Evolutionary conservation across 192 early-diverging fungal genomes (phyloP).

Genomic region (Umbelopsis sp.): DNA sequence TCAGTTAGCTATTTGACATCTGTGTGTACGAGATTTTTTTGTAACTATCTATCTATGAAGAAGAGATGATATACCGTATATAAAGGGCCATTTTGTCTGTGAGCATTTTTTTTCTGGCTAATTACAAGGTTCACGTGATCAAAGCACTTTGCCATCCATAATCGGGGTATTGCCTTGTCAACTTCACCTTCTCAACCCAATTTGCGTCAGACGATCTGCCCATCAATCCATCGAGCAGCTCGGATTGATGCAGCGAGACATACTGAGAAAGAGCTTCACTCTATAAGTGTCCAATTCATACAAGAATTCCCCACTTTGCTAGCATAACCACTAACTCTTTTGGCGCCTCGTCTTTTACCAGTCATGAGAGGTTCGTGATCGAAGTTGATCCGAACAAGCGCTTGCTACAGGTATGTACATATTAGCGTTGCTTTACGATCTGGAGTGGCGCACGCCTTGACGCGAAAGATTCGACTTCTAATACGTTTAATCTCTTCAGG

Average conservation of each 20-base stretch:
- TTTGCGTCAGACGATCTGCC: constrained; percentile 12
- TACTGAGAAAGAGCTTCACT: constrained; percentile 34
- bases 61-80: no score
- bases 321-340: constrained; percentile 8
- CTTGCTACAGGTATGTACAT: constrained; percentile 45
- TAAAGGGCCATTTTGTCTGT: no score
- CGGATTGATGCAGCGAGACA: constrained; percentile 33
- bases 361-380: constrained; percentile 56
- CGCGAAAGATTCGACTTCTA: neutral
- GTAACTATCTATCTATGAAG: no score
- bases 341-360: constrained; percentile 38
- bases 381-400: constrained; percentile 51
- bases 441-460: neutral
- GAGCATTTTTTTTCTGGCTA: no score
- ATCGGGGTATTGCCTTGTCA: no score
- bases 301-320: neutral
- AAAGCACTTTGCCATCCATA: no score
- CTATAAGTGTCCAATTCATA: constrained; percentile 39
- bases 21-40: no score
- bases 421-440: neutral
- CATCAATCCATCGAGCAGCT: constrained; percentile 13
- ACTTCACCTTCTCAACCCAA: neutral
- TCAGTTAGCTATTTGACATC: no score
- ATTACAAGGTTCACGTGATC: no score
- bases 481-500: constrained; percentile 31